phyloP scores from a whole-genome alignment of 208 protist genomes.

The Sergeia podlipaevii region DNA sequence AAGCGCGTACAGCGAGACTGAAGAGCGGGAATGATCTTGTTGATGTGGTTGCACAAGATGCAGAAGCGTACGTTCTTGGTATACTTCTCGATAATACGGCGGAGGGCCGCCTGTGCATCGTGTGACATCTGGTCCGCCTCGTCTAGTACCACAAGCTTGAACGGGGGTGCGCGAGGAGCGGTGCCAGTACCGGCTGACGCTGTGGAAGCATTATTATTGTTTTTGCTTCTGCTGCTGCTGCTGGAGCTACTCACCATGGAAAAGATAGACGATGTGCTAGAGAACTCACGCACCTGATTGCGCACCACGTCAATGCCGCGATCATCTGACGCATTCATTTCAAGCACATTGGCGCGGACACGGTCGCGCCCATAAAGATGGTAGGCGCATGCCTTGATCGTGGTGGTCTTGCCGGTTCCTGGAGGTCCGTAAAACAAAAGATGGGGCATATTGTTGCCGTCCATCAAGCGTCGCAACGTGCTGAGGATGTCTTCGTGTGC shows the following conservation, averaged over 20 bases:
- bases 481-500: constrained; percentile 91
- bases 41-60: constrained; percentile 99
- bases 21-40: constrained; percentile 93
- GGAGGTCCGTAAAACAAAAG: constrained; percentile 98
- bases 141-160: constrained; percentile 99
- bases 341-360: constrained; percentile 81
- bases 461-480: constrained; percentile 91
- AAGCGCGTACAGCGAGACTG: constrained; percentile 99
- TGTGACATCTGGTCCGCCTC: constrained; percentile 99
- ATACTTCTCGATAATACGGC: constrained; percentile 98
- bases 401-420: constrained; percentile 90
- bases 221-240: background rate
- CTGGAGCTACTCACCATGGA: constrained; percentile 21
- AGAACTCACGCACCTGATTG: constrained; percentile 98
- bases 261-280: constrained; percentile 96
- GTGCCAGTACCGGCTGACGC: background rate
- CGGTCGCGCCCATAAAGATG: constrained; percentile 95
- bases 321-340: constrained; percentile 99
- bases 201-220: too few species aligned
- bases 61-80: constrained; percentile 98
- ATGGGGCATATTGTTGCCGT: constrained; percentile 94
- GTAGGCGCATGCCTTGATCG: constrained; percentile 83
- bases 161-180: constrained; percentile 17
- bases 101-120: constrained; percentile 97
- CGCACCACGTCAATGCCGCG: constrained; percentile 98